Conservation (phyloP, 1,139 yeast genomes). For the Hemisphaericaspora xylanilytica region DNA sequence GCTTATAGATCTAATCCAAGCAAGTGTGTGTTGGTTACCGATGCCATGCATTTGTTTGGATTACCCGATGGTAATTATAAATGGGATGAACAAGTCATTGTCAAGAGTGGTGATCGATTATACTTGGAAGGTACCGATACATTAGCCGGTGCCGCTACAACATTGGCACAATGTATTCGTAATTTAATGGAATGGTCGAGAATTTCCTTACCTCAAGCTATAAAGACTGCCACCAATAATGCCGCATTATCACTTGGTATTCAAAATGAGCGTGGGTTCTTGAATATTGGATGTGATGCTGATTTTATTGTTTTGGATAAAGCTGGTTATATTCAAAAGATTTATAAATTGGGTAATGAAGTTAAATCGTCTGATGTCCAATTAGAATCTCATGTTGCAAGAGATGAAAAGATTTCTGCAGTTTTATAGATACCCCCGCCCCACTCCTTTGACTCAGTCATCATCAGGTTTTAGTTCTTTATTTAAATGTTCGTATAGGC, state of each 20-base stretch:
- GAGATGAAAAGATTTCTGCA: constrained; percentile 10
- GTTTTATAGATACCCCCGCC: constrained; percentile 13
- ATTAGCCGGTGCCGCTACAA: constrained; percentile 63
- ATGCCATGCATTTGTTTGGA: constrained; percentile 59
- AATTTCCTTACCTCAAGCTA: constrained; percentile 51
- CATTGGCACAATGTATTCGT: constrained; percentile 53
- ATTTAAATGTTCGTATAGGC: constrained; percentile 11
- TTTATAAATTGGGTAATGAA: constrained; percentile 51
- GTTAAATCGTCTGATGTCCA: constrained; percentile 19
- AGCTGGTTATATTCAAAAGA: constrained; percentile 45
- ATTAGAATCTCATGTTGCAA: constrained; percentile 6
- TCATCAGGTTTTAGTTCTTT: neutral
- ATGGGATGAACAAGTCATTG: constrained; percentile 50
- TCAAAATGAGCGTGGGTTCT: constrained; percentile 48
- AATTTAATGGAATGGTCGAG: constrained; percentile 55
- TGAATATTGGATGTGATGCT: constrained; percentile 56
- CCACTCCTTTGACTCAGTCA: neutral
- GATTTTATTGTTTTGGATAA: constrained; percentile 52
- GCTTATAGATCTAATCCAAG: constrained; percentile 56
- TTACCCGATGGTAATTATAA: constrained; percentile 49
- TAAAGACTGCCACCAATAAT: constrained; percentile 56
- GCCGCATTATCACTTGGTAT: constrained; percentile 53
- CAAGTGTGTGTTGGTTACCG: constrained; percentile 59
- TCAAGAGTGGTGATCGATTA: constrained; percentile 49
- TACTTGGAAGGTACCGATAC: constrained; percentile 56